Evolutionary conservation across 306 rosid species (phyloP).

Genomic region (Castanea crenata): DNA sequence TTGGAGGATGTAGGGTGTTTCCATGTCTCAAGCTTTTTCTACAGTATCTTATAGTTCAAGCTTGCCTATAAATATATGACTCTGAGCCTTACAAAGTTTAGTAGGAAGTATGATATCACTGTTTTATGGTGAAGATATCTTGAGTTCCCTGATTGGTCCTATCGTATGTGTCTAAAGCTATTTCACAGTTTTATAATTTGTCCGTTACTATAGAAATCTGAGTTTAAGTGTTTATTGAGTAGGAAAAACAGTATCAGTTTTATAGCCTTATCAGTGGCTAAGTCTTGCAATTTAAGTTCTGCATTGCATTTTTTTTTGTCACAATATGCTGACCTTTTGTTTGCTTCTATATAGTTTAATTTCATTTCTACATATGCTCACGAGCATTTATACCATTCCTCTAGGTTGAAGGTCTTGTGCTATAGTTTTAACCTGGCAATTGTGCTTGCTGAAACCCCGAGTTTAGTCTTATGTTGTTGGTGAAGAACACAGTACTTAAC

Average conservation of each 20-base stretch:
- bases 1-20: neutral
- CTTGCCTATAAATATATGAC: neutral
- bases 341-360: neutral
- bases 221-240: slow-evolving; percentile 4
- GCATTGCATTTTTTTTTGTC: neutral
- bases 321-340: neutral
- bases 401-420: neutral
- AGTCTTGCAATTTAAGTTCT: neutral
- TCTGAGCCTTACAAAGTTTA: neutral
- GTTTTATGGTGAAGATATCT: neutral
- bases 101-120: neutral
- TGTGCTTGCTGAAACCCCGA: neutral
- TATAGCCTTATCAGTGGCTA: neutral
- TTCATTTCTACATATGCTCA: neutral
- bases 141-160: neutral
- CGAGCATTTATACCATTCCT: neutral
- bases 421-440: neutral
- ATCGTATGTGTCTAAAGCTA: neutral
- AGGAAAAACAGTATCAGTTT: neutral
- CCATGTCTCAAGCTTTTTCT: neutral
- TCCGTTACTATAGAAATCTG: slow-evolving; percentile 15
- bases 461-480: neutral
- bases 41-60: neutral
- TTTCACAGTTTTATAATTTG: neutral
- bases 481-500: neutral